Conservation (phyloP, 768 basidiomycete genomes). For the Glaciozyma martinii region DNA sequence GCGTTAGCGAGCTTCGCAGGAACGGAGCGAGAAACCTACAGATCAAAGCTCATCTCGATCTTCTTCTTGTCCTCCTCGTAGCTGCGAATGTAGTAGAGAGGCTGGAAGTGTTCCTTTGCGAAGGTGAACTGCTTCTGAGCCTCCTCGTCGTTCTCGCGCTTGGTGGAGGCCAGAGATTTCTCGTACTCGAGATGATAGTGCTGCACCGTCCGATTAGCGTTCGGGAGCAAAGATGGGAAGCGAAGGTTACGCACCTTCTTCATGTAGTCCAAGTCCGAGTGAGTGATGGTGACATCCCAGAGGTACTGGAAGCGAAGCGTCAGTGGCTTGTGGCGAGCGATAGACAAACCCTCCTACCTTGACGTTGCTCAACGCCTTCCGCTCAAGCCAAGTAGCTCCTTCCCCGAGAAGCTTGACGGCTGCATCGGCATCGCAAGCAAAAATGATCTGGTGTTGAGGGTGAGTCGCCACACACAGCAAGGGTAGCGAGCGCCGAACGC, state of each 20-base stretch:
- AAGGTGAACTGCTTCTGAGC: slow-evolving; percentile 37
- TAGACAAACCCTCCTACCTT: not conserved
- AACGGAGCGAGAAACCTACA: not conserved
- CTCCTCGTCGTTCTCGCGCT: slow-evolving; percentile 35
- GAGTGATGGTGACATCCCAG: not conserved
- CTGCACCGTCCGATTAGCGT: not conserved
- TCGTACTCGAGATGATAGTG: not conserved
- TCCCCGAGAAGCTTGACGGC: not conserved
- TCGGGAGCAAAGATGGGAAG: not conserved
- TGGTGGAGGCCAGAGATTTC: slow-evolving; percentile 29
- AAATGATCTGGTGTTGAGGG: not conserved
- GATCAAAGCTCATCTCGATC: slow-evolving; percentile 49
- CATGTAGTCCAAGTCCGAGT: slow-evolving; percentile 1
- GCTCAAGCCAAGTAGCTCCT: not conserved
- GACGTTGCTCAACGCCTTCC: slow-evolving; percentile 1
- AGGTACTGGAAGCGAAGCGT: not conserved
- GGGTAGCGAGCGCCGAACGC: not conserved
- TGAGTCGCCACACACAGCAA: not conserved
- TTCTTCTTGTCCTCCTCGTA: slow-evolving; percentile 45
- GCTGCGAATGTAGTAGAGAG: slow-evolving; percentile 47
- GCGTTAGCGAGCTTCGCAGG: not conserved
- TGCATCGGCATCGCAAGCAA: not conserved
- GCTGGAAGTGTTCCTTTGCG: slow-evolving; percentile 43
- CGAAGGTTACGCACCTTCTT: not conserved
- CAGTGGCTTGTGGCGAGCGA: not conserved